These are phyloP conservation scores for Taiwanofungus camphoratus DNA, from an alignment of 1,284 basidiomycete species.

Conservation along the genomic window DNA sequence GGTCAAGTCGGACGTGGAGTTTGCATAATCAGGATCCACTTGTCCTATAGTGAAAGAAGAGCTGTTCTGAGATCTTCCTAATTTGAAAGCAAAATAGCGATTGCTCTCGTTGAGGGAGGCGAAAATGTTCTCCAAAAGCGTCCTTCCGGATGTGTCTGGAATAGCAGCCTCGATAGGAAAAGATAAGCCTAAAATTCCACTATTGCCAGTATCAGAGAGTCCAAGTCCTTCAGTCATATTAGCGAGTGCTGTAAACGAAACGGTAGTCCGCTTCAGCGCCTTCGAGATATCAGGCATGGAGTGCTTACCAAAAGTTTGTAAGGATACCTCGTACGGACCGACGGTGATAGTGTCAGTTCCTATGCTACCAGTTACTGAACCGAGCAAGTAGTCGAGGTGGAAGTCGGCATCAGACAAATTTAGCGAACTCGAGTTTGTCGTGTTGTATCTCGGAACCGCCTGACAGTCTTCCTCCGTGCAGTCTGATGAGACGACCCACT, in stretches of 20 bases:
- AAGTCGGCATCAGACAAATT: slow-evolving; percentile 30
- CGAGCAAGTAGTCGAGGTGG: slow-evolving; percentile 39
- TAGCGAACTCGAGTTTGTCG: slow-evolving; percentile 26
- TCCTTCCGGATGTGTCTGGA: slow-evolving; percentile 35
- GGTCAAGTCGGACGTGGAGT: slow-evolving; percentile 30
- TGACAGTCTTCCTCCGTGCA: slow-evolving; percentile 29
- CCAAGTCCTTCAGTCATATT: slow-evolving; percentile 40
- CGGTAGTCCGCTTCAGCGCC: not conserved
- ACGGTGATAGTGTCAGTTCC: slow-evolving; percentile 39
- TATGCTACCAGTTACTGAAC: slow-evolving; percentile 40
- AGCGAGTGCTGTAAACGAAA: slow-evolving; percentile 35
- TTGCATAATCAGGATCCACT: slow-evolving; percentile 37
- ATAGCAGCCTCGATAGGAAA: slow-evolving; percentile 48
- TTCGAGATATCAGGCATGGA: not conserved
- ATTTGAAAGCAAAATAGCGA: slow-evolving; percentile 47
- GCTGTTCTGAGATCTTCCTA: slow-evolving; percentile 33
- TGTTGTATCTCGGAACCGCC: slow-evolving; percentile 27
- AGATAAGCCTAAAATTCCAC: slow-evolving; percentile 52
- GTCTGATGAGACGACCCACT: slow-evolving; percentile 35
- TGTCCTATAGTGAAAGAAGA: slow-evolving; percentile 51
- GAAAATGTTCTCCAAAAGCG: slow-evolving; percentile 46
- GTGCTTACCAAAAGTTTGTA: slow-evolving; percentile 37
- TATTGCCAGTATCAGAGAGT: slow-evolving; percentile 43
- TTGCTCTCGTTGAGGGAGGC: slow-evolving; percentile 32
- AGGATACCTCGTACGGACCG: slow-evolving; percentile 35